Evolutionary conservation across 2,329 filamentous ascomycete species (phyloP).

Genomic region (Leptographium flavum): DNA sequence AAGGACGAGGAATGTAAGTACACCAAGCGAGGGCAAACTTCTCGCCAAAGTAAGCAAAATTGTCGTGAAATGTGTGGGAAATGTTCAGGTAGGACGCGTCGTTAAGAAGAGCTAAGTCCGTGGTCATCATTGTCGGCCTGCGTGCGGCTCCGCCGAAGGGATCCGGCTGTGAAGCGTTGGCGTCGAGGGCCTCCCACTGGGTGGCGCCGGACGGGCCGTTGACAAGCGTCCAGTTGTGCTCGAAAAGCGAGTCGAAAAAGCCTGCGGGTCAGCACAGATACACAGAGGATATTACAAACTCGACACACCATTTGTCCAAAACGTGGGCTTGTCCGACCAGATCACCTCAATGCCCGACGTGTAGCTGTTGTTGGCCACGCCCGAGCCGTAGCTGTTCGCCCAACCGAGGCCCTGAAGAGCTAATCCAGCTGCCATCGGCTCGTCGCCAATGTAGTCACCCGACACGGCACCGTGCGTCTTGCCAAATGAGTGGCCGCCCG

Average conservation of each 20-base stretch:
- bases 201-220: conserved; percentile 64
- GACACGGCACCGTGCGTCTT: conserved; percentile 66
- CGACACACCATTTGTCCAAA: conserved; percentile 49
- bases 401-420: conserved; percentile 61
- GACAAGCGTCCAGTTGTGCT: conserved; percentile 62
- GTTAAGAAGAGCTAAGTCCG: conserved; percentile 56
- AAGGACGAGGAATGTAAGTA: background rate
- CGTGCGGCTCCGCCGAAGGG: conserved; percentile 55
- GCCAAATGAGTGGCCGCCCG: conserved; percentile 64
- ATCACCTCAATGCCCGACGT: conserved; percentile 66
- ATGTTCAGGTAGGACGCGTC: conserved; percentile 67
- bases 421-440: conserved; percentile 50
- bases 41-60: conserved; percentile 54
- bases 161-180: conserved; percentile 48
- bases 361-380: conserved; percentile 59
- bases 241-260: conserved; percentile 64
- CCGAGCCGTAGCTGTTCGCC: conserved; percentile 47
- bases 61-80: conserved; percentile 50
- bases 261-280: conserved; percentile 11
- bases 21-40: conserved; percentile 62
- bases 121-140: conserved; percentile 60
- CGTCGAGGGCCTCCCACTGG: conserved; percentile 62
- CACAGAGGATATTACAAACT: too few species aligned
- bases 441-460: conserved; percentile 49
- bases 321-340: conserved; percentile 62